Base-by-base conservation (phyloP, 805 yeast genomes). In the Kuraishia borneana region DNA sequence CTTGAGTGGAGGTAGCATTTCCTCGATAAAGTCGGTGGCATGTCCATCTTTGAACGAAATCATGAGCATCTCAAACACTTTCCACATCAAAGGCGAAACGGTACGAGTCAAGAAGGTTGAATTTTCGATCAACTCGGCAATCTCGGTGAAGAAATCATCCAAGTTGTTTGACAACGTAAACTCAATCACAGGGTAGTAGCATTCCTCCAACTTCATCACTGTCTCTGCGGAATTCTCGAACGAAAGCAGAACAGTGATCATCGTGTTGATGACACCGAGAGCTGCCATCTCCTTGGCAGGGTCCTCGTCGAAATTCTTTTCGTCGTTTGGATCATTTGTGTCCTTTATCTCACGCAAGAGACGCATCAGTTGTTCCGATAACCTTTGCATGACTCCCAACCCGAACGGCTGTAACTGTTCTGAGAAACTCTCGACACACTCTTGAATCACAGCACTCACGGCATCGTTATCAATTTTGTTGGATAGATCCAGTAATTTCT, bases 381-480 rank as follows among this genome's bases (percentile, higher is more conserved):
- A 58, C 50, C 76, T 70, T 43, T 56, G 45, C 63, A 58, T 58
- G 43, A 82, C 57, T 36, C 76, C 77, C 20, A 75, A 70, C 18
- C 95, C 95, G 54, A 85, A 89, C 18, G 98, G 97, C 42, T 88
- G 92, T 44, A 89, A 65, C 55, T 89, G 94, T 42, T 78, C 83
- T 4, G 94, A 70, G 56, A 81, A 92, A 38, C 72, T 74, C 50
- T 88, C 96, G 21, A 89, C 96, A 51, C 92, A 80, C 47, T 88
- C 96, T 62, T 89, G 97, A 80, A 89, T 85, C 5, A 89, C 95
- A 18, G 80, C 82, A 17, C 94, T 75, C 20, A 92, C 69, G 2
- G 87, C 72, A 50, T 92, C 98, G 38, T 81, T 76, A 47, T 89
- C 98, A 42, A 88, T 74, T 38, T 77, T 76, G 48, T 83, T 79